Evolutionary conservation across 1,284 basidiomycete species (phyloP), one percentile per base, ranked within the genome.

Genomic region (Fomitopsis pinicola): DNA sequence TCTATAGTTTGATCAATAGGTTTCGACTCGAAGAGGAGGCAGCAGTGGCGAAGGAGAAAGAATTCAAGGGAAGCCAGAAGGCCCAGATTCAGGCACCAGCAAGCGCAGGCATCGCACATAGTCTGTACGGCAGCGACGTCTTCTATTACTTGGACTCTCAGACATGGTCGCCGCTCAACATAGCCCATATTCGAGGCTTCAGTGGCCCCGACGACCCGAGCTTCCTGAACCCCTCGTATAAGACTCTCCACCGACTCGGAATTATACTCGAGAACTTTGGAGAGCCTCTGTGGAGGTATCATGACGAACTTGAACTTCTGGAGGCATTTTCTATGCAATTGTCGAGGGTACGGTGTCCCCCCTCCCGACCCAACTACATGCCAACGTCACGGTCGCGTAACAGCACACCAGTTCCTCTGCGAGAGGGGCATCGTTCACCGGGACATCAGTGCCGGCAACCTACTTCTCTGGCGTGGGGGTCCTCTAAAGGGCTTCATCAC

Each of bases 101-200:
- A 28, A 28, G 45, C 9, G 42, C 33, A 2, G 60, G 63, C 2
- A 42, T 61, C 5, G 54, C 60, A 8, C 42, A 55, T 10, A 36
- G 19, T 26, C 36, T 55, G 7, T 15, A n/a, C 4, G 63, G 63
- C 2, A 54, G 22, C 14, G 63, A 64, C 19, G 63, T 59, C n/a
- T 50, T 15, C 28, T 50, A 33, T 50, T 2, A 7, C 2, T 2
- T 1, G 6, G 1, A 33, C 28, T 10, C 10, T 4, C 48, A 50
- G 28, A 50, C 48, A n/a, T 33, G 48, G 48, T 1, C 15, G 5
- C 10, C 28, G 17, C 10, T 46, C 19, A 40, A 22, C 9, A 19
- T 52, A 10, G 36, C 33, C 3, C 33, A 10, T 15, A 35, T 54
- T n/a, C 36, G 40, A 8, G 42, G 40, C 2, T 30, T 30, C 6